Evolutionary conservation across 2,329 filamentous ascomycete genomes (phyloP).

Genomic region (Penicillium sp.): DNA sequence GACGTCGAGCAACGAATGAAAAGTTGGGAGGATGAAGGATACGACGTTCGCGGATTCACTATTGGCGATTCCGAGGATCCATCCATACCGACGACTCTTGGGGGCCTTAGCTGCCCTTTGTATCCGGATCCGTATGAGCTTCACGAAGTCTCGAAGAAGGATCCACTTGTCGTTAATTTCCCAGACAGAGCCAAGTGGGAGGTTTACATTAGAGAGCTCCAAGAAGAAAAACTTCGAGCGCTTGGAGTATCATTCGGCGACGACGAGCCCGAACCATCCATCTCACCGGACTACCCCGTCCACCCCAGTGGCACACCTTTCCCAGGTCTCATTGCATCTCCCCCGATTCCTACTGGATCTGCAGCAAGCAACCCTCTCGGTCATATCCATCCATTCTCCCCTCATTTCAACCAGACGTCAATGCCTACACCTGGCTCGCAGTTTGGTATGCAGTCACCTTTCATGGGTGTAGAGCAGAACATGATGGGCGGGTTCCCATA

Average conservation of each 20-base stretch:
- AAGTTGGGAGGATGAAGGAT: constrained; percentile 44
- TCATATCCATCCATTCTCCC: constrained; percentile 61
- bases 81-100: constrained; percentile 27
- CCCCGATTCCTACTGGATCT: constrained; percentile 74
- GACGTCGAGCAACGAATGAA: constrained; percentile 42
- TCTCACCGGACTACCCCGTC: constrained; percentile 63
- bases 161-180: constrained; percentile 39
- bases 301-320: constrained; percentile 67
- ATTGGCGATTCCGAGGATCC: constrained; percentile 31
- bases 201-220: constrained; percentile 73
- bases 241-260: constrained; percentile 79
- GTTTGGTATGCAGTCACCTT: constrained; percentile 58
- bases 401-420: constrained; percentile 54
- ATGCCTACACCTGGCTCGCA: constrained; percentile 61
- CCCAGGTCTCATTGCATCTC: constrained; percentile 74
- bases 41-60: constrained; percentile 43
- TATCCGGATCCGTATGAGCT: constrained; percentile 43
- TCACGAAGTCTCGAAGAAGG: constrained; percentile 33
- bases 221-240: constrained; percentile 88
- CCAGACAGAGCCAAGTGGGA: constrained; percentile 60
- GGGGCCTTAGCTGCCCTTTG: constrained; percentile 43
- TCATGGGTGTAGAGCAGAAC: constrained; percentile 56
- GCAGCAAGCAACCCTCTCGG: constrained; percentile 65
- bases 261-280: constrained; percentile 64
- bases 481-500: constrained; percentile 66